phyloP scores from a whole-genome alignment of 441 rosid genomes.

The Croton laevigatus region DNA sequence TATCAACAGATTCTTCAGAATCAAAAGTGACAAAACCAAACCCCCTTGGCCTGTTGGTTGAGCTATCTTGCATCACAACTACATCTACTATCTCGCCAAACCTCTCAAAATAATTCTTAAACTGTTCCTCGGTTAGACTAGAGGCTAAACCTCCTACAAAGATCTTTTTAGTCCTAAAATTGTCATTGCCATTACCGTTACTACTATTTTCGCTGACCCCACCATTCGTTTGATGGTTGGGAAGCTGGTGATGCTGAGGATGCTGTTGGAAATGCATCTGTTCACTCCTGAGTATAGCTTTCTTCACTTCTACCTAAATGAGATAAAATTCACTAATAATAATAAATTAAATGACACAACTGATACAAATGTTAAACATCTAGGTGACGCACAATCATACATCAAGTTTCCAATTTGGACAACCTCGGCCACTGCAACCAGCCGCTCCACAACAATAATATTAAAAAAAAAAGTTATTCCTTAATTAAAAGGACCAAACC shows the following conservation, averaged over 20 bases:
- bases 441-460: neutral
- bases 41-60: constrained; percentile 71
- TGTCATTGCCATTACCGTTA: constrained; percentile 24
- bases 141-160: constrained; percentile 85
- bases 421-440: neutral
- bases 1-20: constrained; percentile 62
- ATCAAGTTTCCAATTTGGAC: neutral
- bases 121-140: constrained; percentile 57
- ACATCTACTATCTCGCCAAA: constrained; percentile 73
- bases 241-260: constrained; percentile 26
- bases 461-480: too few relatives aligned
- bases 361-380: neutral
- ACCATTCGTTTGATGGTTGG: constrained; percentile 25
- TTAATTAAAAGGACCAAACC: too few relatives aligned
- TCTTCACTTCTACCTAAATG: constrained; percentile 72
- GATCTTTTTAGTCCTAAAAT: constrained; percentile 55
- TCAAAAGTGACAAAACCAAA: constrained; percentile 82
- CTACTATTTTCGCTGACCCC: constrained; percentile 22
- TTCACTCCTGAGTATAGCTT: constrained; percentile 46
- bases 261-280: constrained; percentile 33
- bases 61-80: constrained; percentile 73
- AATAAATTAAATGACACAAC: constrained; percentile 15
- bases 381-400: neutral
- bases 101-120: constrained; percentile 64
- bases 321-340: constrained; percentile 3